Base-by-base conservation (phyloP, 2,329 filamentous ascomycete species). In the Colletotrichum falcatum region DNA sequence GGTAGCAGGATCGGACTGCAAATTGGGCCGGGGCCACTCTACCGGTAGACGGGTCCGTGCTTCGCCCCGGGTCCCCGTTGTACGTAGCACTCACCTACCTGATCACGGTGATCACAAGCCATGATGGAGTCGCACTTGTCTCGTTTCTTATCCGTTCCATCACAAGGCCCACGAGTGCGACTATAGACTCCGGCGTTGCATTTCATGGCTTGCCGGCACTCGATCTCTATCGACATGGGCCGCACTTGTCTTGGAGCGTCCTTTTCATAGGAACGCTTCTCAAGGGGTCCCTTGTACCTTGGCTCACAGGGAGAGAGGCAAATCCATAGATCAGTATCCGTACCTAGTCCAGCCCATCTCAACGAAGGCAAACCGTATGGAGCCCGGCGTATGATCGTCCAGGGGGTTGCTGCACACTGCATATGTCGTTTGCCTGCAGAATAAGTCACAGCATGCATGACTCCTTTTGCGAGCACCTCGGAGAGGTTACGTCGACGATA, bases 311-410 rank as follows among this genome's bases (percentile, higher is more conserved):
- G 14, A 33, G 28, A 33, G 28, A 44, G 39, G 18, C 30, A 16
- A 9, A 44, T 35, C 7, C 20, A 23, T 1, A 46, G 44, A 23
- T n/a, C n/a, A n/a, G n/a, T n/a, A n/a, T n/a, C n/a, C n/a, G n/a
- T 3, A 7, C 20, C 20, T 23, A 23, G 44, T 20, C 20, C 8
- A 12, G 18, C 18, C 35, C n/a, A 51, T 37, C n/a, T n/a, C 14
- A 35, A 12, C 33, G 16, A 61, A 23, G 44, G 11, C n/a, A 5
- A 37, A 16, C 23, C 48, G 39, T 6, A 20, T 23, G 60, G 26
- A 23, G 20, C 23, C 28, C 9, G 20, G 44, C 63, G 67, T 67
- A 26, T 70, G 58, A 70, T 67, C 51, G 58, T 28, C 46, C 63
- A 70, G 67, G 67, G 67, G 58, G 51, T 49, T 42, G 26, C 14